These are phyloP conservation scores for Dissophora globulifera DNA, from an alignment of 192 early-diverging fungal genomes.

Conservation along the genomic window DNA sequence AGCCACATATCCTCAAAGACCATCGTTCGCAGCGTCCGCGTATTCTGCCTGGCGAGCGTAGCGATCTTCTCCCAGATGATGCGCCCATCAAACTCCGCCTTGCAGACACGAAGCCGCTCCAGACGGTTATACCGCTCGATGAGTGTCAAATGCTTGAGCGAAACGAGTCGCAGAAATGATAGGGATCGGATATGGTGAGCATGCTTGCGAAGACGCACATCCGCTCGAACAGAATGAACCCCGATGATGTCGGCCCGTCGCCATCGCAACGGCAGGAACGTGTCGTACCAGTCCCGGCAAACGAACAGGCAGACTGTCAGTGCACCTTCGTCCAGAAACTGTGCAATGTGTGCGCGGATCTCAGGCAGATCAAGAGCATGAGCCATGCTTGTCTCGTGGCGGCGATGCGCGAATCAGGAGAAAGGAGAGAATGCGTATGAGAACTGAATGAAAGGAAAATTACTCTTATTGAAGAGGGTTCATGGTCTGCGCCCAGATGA, in stretches of 20 bases:
- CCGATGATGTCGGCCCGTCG: conserved; percentile 2
- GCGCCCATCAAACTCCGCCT: conserved; percentile 5
- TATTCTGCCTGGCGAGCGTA: background rate
- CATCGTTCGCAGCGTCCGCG: background rate
- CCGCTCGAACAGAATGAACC: conserved; percentile 13
- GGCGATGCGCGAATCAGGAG: background rate
- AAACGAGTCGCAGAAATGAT: background rate
- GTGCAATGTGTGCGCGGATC: background rate
- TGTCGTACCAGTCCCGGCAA: conserved; percentile 13
- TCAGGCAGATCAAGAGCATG: conserved; percentile 16
- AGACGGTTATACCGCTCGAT: conserved; percentile 9
- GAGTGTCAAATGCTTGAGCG: conserved; percentile 8
- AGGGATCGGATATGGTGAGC: conserved; percentile 2
- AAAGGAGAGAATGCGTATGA: background rate
- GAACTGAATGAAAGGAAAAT: background rate
- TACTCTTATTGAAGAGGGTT: too few relatives aligned
- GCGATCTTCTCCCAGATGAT: conserved; percentile 24
- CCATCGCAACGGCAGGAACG: conserved; percentile 20
- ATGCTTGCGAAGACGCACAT: conserved; percentile 20
- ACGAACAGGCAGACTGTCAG: conserved; percentile 11
- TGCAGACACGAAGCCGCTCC: conserved; percentile 3
- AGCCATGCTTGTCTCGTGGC: background rate
- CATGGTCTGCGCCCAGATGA: too few relatives aligned
- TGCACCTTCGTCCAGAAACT: background rate
- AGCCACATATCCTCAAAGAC: conserved; percentile 13